phyloP scores from a whole-genome alignment of 1,284 basidiomycete species.

The Inonotus hispidus region DNA sequence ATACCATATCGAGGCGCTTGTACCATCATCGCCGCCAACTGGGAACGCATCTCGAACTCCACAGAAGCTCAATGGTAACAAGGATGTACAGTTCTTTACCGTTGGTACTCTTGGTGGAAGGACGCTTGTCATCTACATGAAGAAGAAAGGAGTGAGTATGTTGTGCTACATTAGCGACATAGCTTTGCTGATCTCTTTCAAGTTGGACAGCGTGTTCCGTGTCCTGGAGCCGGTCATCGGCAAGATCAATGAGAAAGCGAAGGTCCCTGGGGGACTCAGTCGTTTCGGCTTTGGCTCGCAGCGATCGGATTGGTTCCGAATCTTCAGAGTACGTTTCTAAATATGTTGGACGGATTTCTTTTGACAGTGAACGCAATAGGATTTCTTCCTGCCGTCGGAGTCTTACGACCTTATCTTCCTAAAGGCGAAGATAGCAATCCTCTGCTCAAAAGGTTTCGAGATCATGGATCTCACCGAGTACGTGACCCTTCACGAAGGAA shows the following conservation, averaged over 20 bases:
- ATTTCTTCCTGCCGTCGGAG: slow-evolving; percentile 90
- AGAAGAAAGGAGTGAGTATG: slow-evolving; percentile 79
- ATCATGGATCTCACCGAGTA: slow-evolving; percentile 93
- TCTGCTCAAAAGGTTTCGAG: slow-evolving; percentile 92
- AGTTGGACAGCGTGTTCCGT: slow-evolving; percentile 88
- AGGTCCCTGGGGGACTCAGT: slow-evolving; percentile 60
- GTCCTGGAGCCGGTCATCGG: slow-evolving; percentile 89
- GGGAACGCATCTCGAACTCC: slow-evolving; percentile 66
- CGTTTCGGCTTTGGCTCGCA: slow-evolving; percentile 71
- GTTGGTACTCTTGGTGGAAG: slow-evolving; percentile 82
- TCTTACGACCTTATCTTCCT: slow-evolving; percentile 88
- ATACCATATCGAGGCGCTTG: slow-evolving; percentile 93
- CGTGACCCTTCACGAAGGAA: slow-evolving; percentile 27
- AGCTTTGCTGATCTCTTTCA: slow-evolving; percentile 15
- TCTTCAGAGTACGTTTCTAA: slow-evolving; percentile 57
- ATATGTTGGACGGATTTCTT: background rate
- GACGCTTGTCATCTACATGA: slow-evolving; percentile 92
- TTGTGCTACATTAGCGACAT: background rate
- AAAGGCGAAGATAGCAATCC: slow-evolving; percentile 85
- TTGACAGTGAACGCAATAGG: slow-evolving; percentile 33
- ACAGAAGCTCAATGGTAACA: slow-evolving; percentile 82
- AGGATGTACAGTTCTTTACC: slow-evolving; percentile 92
- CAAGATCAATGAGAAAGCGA: slow-evolving; percentile 74
- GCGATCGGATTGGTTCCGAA: slow-evolving; percentile 88
- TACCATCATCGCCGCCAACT: slow-evolving; percentile 74